Base-by-base conservation (phyloP, 768 basidiomycete species). In the Rhodotorula sphaerocarpa region DNA sequence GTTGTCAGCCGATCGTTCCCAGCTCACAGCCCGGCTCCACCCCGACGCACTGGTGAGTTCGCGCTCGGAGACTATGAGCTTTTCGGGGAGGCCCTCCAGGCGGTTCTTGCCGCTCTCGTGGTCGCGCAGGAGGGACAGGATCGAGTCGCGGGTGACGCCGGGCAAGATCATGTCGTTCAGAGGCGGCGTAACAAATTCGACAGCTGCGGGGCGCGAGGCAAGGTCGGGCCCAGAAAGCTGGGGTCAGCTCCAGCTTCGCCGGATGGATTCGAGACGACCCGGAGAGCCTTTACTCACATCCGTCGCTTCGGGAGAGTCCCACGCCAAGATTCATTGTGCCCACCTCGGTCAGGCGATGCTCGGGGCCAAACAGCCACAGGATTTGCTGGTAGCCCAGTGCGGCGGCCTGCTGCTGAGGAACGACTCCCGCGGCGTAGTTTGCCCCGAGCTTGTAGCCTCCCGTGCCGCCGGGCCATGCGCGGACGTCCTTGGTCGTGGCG, bases 151-250 rank as follows among this genome's bases (percentile, higher is more conserved):
- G 11, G 91, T 95, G 30, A 96, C 83, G 48, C 92, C 72, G 3
- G 91, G 90, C 3, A 97, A 82, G 71, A 96, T 89, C 76, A 88
- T 86, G 53, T 91, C 90, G 73, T 90, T 89, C 63, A 95, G 77
- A 20, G 89, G 86, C 3, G 92, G 88, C 1, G 93, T 95, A 66
- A 89, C 79, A 56, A 95, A 79, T 74, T 96, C 90, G 61, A 83
- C 74, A n/a, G 78, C 85, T 87, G 70, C 42, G 23, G 4, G n/a
- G 25, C 28, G 20, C 5, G 50, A 30, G 33, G 4, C 25, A 30
- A 25, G 53, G 59, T 20, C n/a, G 39, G 30, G 31, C 33, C 27
- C 33, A 44, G 27, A 21, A 33, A 45, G n/a, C 7, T 59, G 45
- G n/a, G n/a, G n/a, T n/a, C n/a, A n/a, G n/a, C n/a, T n/a, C 23